Evolutionary conservation across 208 protist species (phyloP).

Genomic region (Acanthamoeba healyi): DNA sequence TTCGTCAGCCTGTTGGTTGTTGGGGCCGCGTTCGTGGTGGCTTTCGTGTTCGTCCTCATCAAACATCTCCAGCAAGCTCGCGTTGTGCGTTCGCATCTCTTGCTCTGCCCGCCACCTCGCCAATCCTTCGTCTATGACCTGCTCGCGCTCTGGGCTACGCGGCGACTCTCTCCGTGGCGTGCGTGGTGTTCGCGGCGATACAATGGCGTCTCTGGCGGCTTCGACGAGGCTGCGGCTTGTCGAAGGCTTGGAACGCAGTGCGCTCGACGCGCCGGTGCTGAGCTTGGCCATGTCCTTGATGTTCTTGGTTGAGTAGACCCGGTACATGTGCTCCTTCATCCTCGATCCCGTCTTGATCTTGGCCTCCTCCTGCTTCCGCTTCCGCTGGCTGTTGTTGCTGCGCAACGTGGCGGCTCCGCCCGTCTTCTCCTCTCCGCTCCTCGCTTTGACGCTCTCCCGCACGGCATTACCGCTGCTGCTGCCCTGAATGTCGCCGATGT

Average conservation of each 20-base stretch:
- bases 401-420: neutral
- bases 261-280: neutral
- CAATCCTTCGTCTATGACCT: neutral
- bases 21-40: neutral
- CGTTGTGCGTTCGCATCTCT: neutral
- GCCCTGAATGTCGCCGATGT: neutral
- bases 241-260: too few relatives aligned
- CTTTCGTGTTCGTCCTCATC: neutral
- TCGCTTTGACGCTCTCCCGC: too few relatives aligned
- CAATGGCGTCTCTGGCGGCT: too few relatives aligned
- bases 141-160: neutral
- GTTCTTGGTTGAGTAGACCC: neutral
- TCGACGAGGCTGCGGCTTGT: too few relatives aligned
- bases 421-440: neutral
- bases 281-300: neutral
- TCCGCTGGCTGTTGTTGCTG: neutral
- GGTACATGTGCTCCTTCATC: constrained; percentile 3
- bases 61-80: neutral
- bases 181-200: too few relatives aligned
- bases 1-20: too few relatives aligned
- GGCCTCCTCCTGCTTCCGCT: neutral
- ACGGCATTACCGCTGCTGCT: too few relatives aligned
- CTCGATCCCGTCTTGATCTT: neutral
- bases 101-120: neutral
- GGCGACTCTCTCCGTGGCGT: too few relatives aligned